These are phyloP conservation scores for Pythium utonaiense DNA, from an alignment of 352 stramenopile species.

Conservation along the genomic window DNA sequence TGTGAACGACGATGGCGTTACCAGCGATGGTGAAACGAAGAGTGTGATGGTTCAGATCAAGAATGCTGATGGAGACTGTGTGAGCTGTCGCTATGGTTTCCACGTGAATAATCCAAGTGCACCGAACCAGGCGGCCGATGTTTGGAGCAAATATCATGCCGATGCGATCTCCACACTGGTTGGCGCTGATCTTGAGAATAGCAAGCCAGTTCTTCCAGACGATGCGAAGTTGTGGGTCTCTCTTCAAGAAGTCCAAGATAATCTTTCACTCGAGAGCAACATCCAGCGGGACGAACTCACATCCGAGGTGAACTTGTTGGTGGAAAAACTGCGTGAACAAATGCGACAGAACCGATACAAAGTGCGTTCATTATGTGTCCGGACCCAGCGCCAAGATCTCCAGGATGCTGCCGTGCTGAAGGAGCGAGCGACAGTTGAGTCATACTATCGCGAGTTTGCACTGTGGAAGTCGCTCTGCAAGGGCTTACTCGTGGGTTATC, in stretches of 20 bases:
- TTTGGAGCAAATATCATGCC: conserved; percentile 62
- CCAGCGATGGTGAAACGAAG: background rate
- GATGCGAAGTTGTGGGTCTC: conserved; percentile 53
- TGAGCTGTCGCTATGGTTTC: conserved; percentile 17
- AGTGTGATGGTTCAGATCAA: conserved; percentile 17
- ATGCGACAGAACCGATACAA: conserved; percentile 69
- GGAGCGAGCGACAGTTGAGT: conserved; percentile 32
- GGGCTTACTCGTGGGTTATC: conserved; percentile 64
- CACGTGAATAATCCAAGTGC: background rate
- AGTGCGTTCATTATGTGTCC: conserved; percentile 49
- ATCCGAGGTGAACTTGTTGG: conserved; percentile 66
- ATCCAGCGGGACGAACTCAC: conserved; percentile 55
- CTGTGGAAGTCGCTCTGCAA: conserved; percentile 76
- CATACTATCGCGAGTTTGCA: conserved; percentile 74
- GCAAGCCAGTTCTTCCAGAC: conserved; percentile 34
- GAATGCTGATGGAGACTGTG: conserved; percentile 14
- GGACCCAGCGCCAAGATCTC: conserved; percentile 33
- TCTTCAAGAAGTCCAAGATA: conserved; percentile 35
- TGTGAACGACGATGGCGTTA: background rate
- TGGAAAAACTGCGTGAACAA: conserved; percentile 74
- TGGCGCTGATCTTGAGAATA: conserved; percentile 38
- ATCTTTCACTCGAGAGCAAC: background rate
- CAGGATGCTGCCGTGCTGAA: conserved; percentile 26
- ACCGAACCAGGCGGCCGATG: conserved; percentile 1
- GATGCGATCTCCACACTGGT: conserved; percentile 49